Evolutionary conservation across 1,284 basidiomycete species (phyloP), one percentile per base, ranked within the genome.

Genomic region (Leccinum angustisporum): DNA sequence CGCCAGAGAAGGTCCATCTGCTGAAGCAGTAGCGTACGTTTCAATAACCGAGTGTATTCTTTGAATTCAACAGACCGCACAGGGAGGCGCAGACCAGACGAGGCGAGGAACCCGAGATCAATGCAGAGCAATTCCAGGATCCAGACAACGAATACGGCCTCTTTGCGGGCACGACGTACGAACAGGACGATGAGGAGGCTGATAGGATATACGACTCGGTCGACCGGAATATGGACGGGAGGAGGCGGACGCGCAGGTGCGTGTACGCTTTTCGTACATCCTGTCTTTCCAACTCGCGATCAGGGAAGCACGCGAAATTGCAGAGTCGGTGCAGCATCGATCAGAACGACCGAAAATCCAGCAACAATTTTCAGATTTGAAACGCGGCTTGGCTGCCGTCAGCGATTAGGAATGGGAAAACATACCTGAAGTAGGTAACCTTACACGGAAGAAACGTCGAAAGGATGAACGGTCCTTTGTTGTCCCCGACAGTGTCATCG

Each of bases 111-210:
- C 79, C 85, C 2, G 92, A 96, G 53, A 81, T 91, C 34, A 94
- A 97, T 72, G 89, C 90, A 0, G 94, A 96, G 8, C 90, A 91
- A 69, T 94, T 92, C 70, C 94, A 97, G 75, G 97, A 99, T 75
- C 97, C 96, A 6, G 97, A 99, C 73, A 97, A 98, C 74, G 96
- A 99, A 79, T 91, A 90, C 63, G 97, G 96, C 40, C 83, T 99
- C 8, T 98, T 99, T 73, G 94, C 95, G 1, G 95, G 95, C 8
- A 95, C 91, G 8, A 94, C 94, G 0, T 98, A 99, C 75, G 97
- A 99, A 74, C 90, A 92, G 58, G 97, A 99, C 68, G 97, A 99
- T 67, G 96, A 98, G 71, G 97, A 98, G 74, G 97, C 97, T 0
- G 97, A 99, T 76, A 85, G 85, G 68, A 97, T 98, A 59, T 99